Evolutionary conservation across 2,329 filamentous ascomycete genomes (phyloP), one percentile per base, ranked within the genome.

Genomic region (Venturia asperata): DNA sequence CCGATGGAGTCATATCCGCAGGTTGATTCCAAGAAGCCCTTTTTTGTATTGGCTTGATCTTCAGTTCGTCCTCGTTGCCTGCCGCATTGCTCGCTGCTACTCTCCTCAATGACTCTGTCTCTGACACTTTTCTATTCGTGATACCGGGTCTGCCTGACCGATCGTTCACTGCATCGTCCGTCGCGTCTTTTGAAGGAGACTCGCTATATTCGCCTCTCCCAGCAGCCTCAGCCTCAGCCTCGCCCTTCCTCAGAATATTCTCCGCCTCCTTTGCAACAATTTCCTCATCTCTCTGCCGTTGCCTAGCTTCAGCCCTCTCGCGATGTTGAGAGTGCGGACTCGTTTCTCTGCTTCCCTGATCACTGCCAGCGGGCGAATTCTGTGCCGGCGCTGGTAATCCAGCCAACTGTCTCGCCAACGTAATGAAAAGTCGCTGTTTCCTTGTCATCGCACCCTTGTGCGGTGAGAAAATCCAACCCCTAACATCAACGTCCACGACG

Each of bases 391-490:
- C 84, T 39, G 92, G 88, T 43, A 99, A 86, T 0, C 94, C 94
- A 70, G 92, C 96, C 52, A 99, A 79, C 71, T 94, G 89, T 64
- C 92, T 84, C 17, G 93, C 93, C 30, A 97, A 81, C 0, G 92
- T 91, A 64, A 99, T 86, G 71, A 97, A 81, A 67, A 97, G 81
- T 45, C 94, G 85, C 71, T 97, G 95, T 71, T 91, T 91, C 70
- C 92, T 84, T 34, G 85, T 93, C 83, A 97, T 87, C 4, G 91
- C 92, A 0, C 91, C 92, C 69, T 83, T 83, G 71, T 93, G 90
- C 21, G 93, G 93, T 47, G 87, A 86, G 75, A 96, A 99, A 63
- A 97, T 85, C 94, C 95, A 99, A 17, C 94, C 94, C 70, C 93
- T 84, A 30, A 99, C 91, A 74, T 99, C 93, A 6, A 97, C 91